phyloP scores from a whole-genome alignment of 2,329 filamentous ascomycete species.

The Ampelomyces quisqualis region DNA sequence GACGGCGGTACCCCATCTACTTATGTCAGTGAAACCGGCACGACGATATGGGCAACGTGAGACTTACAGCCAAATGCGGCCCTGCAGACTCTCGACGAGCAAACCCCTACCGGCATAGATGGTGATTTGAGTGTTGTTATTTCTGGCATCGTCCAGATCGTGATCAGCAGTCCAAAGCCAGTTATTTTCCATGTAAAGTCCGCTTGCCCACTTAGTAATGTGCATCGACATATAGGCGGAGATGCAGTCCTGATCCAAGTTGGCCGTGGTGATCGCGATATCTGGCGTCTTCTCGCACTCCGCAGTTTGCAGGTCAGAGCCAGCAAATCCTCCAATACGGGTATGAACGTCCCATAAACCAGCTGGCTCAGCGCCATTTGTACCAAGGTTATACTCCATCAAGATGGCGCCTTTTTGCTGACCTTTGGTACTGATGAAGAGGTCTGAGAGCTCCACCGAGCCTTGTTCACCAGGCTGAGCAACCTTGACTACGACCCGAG shows the following conservation, averaged over 20 bases:
- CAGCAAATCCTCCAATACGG: slow-evolving; percentile 76
- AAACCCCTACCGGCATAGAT: slow-evolving; percentile 86
- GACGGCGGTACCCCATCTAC: slow-evolving; percentile 64
- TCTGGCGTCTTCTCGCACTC: slow-evolving; percentile 75
- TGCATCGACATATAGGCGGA: slow-evolving; percentile 63
- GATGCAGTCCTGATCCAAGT: slow-evolving; percentile 64
- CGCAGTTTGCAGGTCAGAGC: slow-evolving; percentile 74
- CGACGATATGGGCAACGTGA: slow-evolving; percentile 51
- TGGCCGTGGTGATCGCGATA: slow-evolving; percentile 51
- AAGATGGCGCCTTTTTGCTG: slow-evolving; percentile 67
- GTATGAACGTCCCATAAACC: slow-evolving; percentile 88
- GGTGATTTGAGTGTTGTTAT: slow-evolving; percentile 66
- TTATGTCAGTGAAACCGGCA: slow-evolving; percentile 6
- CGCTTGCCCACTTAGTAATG: slow-evolving; percentile 55
- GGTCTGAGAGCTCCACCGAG: slow-evolving; percentile 68
- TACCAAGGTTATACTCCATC: slow-evolving; percentile 70
- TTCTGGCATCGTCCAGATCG: slow-evolving; percentile 72
- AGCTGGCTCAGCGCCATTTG: slow-evolving; percentile 58
- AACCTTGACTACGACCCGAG: slow-evolving; percentile 67
- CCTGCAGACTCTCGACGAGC: slow-evolving; percentile 60
- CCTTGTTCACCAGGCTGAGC: slow-evolving; percentile 65
- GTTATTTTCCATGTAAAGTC: slow-evolving; percentile 78
- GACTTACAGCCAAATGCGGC: slow-evolving; percentile 54
- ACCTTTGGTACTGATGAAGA: slow-evolving; percentile 69
- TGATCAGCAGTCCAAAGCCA: slow-evolving; percentile 88